Evolutionary conservation across 2,329 filamentous ascomycete genomes (phyloP).

Genomic region (Alternaria alternata): DNA sequence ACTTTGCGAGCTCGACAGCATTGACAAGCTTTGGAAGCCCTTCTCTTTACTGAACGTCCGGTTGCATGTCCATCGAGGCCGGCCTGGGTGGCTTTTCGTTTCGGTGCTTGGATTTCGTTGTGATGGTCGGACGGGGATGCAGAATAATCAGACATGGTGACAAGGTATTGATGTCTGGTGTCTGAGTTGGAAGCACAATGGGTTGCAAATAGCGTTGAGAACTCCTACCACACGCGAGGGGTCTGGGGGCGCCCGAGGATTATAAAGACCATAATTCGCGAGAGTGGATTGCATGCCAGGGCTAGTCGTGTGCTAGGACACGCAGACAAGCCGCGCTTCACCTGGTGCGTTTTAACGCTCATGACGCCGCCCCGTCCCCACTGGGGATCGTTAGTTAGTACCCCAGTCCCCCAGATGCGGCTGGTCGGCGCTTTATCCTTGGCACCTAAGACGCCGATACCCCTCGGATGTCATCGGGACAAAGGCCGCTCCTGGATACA

Average conservation of each 20-base stretch:
- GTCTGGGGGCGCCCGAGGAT: constrained; percentile 36
- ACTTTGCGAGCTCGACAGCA: constrained; percentile 90
- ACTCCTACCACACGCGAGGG: constrained; percentile 32
- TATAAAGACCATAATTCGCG: constrained; percentile 45
- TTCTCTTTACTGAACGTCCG: constrained; percentile 73
- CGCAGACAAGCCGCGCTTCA: constrained; percentile 41
- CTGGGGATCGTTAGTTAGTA: constrained; percentile 46
- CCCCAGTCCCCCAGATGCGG: constrained; percentile 50
- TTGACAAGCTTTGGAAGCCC: constrained; percentile 90
- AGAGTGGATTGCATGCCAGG: constrained; percentile 43
- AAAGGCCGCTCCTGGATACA: constrained; percentile 29
- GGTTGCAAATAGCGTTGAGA: constrained; percentile 19
- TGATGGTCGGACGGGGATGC: constrained; percentile 47
- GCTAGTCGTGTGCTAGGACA: constrained; percentile 40
- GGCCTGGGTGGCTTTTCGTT: constrained; percentile 66
- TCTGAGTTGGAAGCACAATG: constrained; percentile 23
- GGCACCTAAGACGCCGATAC: constrained; percentile 37
- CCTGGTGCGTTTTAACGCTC: constrained; percentile 44
- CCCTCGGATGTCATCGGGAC: constrained; percentile 46
- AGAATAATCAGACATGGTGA: constrained; percentile 51
- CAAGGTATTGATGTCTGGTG: constrained; percentile 22
- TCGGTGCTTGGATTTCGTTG: constrained; percentile 53
- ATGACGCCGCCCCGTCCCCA: constrained; percentile 46
- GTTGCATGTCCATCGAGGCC: constrained; percentile 60
- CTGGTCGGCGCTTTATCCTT: constrained; percentile 42